Evolutionary conservation across 371 early-diverging fungal species (phyloP).

Genomic region (Smittium mucronatum): DNA sequence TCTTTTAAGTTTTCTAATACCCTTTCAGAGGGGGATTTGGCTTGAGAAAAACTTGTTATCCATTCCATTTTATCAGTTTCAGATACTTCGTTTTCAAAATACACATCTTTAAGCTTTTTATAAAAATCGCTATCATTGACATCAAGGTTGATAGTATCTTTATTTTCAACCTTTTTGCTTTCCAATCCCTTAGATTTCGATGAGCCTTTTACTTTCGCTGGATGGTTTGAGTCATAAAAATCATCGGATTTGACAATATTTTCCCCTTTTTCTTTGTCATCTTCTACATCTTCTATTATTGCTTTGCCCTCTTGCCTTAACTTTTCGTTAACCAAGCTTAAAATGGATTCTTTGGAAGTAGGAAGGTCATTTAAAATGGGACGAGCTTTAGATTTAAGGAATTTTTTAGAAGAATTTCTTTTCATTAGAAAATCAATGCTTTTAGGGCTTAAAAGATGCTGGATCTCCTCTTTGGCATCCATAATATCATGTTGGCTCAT

Average conservation of each 20-base stretch:
- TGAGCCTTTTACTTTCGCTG: not conserved
- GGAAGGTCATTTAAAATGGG: not conserved
- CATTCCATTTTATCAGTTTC: constrained; percentile 32
- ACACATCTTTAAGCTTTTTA: constrained; percentile 19
- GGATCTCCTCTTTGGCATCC: constrained; percentile 27
- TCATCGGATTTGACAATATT: too few species aligned
- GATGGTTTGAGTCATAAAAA: too few species aligned
- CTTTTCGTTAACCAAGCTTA: not conserved
- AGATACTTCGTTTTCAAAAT: constrained; percentile 22
- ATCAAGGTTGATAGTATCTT: constrained; percentile 3
- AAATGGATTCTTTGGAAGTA: not conserved
- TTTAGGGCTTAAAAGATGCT: constrained; percentile 15
- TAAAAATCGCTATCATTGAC: constrained; percentile 24
- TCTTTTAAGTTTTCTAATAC: constrained; percentile 15
- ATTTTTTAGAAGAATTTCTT: constrained; percentile 13
- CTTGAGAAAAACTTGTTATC: constrained; percentile 30
- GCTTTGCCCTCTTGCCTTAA: too few species aligned
- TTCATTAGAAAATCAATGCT: constrained; percentile 17
- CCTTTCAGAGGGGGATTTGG: constrained; percentile 30
- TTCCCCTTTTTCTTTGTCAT: not conserved
- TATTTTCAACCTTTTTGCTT: not conserved
- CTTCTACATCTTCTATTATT: not conserved
- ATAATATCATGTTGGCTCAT: constrained; percentile 18
- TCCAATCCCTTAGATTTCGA: not conserved
- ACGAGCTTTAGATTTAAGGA: constrained; percentile 12